Evolutionary conservation across 2,329 filamentous ascomycete species (phyloP), one percentile per base, ranked within the genome.

Genomic region (Fusarium ramigenum): DNA sequence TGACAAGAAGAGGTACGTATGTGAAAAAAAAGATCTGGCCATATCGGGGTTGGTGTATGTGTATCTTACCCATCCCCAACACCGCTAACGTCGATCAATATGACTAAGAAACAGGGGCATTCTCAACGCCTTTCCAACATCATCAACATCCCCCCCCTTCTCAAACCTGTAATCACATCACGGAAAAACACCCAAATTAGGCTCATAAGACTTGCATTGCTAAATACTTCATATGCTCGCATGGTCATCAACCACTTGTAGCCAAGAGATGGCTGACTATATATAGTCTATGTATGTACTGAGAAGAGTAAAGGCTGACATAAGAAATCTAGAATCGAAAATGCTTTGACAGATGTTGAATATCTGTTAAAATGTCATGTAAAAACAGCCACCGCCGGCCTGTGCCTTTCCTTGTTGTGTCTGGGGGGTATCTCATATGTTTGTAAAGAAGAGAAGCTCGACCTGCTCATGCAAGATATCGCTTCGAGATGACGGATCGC

Each of bases 381-480:
- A 72, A 52, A 60, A 53, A 67, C 66, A 66, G 66, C 66, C 66
- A 32, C 58, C 44, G 14, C 40, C 69, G 46, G 56, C 32, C 34
- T 36, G 21, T 58, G 37, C 49, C 43, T 50, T 50, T 54, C 59
- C 46, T 61, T 56, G 16, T 37, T 39, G 34, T 25, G 28, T 46
- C 10, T 44, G 43, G 50, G 50, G 61, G 70, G 70, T 74, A 73
- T 68, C 66, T 60, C 57, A 66, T 47, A 60, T 21, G 36, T 50
- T 25, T 37, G 23, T 30, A 39, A 69, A 47, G 59, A 47, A 59
- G 28, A 56, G 37, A 52, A 47, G 58, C 56, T n/a, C 25, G 34
- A 32, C 34, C n/a, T 21, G 59, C 46, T 78, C 64, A 78, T 25
- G 61, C 69, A 28, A 72, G 47, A 62, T 75, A 75, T 56, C 68